Conservation (phyloP, 352 stramenopile genomes). For the Pythium volutum region DNA sequence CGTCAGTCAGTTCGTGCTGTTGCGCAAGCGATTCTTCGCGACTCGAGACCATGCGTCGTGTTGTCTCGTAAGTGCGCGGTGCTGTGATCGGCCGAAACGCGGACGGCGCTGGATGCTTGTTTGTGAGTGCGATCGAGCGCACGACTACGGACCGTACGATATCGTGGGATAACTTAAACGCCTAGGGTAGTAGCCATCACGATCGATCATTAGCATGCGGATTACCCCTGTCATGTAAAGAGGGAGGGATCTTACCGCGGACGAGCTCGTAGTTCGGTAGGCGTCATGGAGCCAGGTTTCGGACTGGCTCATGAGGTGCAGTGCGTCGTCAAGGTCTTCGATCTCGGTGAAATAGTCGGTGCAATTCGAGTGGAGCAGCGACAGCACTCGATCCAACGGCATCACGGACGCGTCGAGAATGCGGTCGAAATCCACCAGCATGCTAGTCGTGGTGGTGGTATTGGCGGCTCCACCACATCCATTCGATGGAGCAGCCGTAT, state of each 20-base stretch:
- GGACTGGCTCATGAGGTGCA: constrained; percentile 68
- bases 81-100: constrained; percentile 73
- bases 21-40: constrained; percentile 43
- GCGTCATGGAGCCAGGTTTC: constrained; percentile 54
- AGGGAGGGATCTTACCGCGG: constrained; percentile 32
- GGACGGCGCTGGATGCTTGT: constrained; percentile 54
- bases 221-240: not conserved
- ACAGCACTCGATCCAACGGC: constrained; percentile 52
- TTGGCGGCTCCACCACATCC: not conserved
- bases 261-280: constrained; percentile 45
- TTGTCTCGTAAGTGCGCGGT: constrained; percentile 40
- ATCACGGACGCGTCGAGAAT: constrained; percentile 57
- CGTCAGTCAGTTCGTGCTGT: constrained; percentile 31
- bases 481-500: not conserved
- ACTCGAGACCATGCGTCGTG: constrained; percentile 23
- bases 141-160: constrained; percentile 55
- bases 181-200: constrained; percentile 27
- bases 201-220: not conserved
- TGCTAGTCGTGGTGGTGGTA: not conserved
- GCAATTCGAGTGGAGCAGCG: constrained; percentile 74
- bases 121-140: constrained; percentile 68
- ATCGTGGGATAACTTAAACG: constrained; percentile 51
- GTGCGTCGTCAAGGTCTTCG: constrained; percentile 55
- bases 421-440: constrained; percentile 34
- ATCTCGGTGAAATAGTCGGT: constrained; percentile 70